These are phyloP conservation scores for Balansia obtecta DNA, from an alignment of 2,329 filamentous ascomycete species.

Conservation along the genomic window DNA sequence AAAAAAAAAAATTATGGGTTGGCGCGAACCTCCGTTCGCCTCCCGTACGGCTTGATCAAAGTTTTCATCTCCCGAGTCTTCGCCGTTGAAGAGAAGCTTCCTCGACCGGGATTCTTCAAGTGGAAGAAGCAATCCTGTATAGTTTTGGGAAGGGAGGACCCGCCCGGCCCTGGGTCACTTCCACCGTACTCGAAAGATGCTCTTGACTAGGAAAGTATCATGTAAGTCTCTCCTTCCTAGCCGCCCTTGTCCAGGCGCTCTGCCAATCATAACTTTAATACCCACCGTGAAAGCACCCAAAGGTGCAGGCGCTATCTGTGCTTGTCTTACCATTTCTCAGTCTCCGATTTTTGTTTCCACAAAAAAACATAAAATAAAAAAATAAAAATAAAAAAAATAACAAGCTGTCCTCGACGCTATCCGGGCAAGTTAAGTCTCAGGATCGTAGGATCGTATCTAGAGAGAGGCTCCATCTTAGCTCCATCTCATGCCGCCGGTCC, in stretches of 20 bases:
- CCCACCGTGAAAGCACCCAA: neutral
- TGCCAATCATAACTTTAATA: neutral
- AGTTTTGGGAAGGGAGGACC: neutral
- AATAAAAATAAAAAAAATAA: neutral
- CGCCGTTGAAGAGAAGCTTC: neutral
- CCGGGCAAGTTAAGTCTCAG: neutral
- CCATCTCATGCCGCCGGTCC: neutral
- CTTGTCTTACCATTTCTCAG: neutral
- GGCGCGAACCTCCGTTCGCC: neutral
- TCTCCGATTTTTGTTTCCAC: neutral
- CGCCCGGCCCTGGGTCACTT: neutral
- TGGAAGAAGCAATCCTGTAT: neutral
- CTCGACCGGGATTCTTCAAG: neutral
- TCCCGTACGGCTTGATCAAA: neutral
- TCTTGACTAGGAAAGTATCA: neutral
- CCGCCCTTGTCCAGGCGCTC: neutral
- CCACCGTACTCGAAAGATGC: neutral
- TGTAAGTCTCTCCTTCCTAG: neutral
- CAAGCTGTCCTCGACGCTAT: neutral
- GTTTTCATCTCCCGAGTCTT: neutral
- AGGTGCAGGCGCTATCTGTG: conserved; percentile 1
- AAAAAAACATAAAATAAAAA: neutral
- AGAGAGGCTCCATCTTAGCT: neutral
- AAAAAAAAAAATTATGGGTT: neutral
- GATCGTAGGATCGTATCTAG: neutral